These are phyloP conservation scores for Lipomyces yamadae DNA, from an alignment of 805 yeast genomes.

Conservation along the genomic window DNA sequence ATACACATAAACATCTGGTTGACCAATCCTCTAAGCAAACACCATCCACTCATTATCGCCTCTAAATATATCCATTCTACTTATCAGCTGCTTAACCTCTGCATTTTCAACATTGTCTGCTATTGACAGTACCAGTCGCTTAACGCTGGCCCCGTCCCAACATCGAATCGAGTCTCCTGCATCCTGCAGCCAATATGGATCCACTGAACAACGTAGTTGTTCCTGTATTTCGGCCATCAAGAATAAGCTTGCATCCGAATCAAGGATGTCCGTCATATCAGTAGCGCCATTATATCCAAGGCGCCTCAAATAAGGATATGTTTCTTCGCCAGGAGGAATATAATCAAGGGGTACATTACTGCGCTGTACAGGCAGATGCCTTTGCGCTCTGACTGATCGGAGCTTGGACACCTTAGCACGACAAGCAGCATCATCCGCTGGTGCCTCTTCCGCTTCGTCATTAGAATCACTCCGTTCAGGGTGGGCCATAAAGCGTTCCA, in stretches of 20 bases:
- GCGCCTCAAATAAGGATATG: constrained; percentile 4
- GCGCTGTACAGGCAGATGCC: not conserved
- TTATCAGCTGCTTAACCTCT: not conserved
- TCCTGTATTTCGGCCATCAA: not conserved
- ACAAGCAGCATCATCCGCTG: not conserved
- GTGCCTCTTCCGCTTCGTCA: not conserved
- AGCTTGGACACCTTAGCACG: not conserved
- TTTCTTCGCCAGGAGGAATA: constrained; percentile 17
- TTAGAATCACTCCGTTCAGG: not conserved
- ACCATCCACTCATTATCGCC: constrained; percentile 19
- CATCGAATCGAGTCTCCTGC: not conserved
- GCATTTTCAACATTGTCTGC: not conserved
- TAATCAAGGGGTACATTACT: constrained; percentile 7
- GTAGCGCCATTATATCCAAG: not conserved
- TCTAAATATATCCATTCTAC: constrained; percentile 12
- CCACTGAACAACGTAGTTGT: constrained; percentile 3
- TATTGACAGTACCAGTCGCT: constrained; percentile 2
- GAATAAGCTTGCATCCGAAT: not conserved
- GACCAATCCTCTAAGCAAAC: constrained; percentile 13
- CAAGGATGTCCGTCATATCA: not conserved
- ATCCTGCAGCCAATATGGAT: not conserved
- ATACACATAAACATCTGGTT: not conserved
- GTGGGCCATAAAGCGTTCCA: not conserved
- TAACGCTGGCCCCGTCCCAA: not conserved
- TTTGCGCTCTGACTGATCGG: not conserved